Conservation (phyloP, 306 rosid species). For the Prinsepia uniflora region DNA sequence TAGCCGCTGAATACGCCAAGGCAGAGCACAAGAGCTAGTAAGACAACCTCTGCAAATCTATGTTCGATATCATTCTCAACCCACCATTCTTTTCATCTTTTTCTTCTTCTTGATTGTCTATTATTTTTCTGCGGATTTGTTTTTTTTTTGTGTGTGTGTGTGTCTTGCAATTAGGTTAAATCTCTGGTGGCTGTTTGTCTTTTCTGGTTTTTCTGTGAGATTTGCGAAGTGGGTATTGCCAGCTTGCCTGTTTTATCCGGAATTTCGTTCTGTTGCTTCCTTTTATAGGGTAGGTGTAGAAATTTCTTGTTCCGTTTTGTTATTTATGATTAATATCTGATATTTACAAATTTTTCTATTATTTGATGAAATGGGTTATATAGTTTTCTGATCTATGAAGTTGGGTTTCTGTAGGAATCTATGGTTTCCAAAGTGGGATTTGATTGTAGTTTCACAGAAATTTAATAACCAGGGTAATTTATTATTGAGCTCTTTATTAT, state of each 20-base stretch:
- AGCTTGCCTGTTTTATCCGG: background rate
- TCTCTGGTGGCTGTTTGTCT: constrained; percentile 15
- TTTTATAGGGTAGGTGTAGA: background rate
- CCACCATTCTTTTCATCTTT: background rate
- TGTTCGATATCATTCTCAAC: background rate
- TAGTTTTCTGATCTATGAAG: background rate
- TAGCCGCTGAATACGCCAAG: background rate
- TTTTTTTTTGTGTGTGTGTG: no score
- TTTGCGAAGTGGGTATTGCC: background rate
- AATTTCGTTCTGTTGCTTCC: background rate
- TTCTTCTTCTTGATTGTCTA: background rate
- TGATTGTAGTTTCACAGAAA: background rate
- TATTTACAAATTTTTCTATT: background rate
- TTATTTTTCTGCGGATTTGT: background rate
- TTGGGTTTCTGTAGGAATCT: background rate
- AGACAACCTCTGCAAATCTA: constrained; percentile 17
- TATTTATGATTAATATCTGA: background rate
- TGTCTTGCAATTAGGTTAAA: constrained; percentile 3
- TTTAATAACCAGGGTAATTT: background rate
- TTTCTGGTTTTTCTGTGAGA: background rate
- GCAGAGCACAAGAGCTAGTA: constrained; percentile 4
- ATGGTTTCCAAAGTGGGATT: background rate
- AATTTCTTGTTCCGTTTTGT: background rate
- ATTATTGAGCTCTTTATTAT: background rate
- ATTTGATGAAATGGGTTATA: background rate